Conservation (phyloP, 2,329 filamentous ascomycete genomes). For the Calonectria honghensis region DNA sequence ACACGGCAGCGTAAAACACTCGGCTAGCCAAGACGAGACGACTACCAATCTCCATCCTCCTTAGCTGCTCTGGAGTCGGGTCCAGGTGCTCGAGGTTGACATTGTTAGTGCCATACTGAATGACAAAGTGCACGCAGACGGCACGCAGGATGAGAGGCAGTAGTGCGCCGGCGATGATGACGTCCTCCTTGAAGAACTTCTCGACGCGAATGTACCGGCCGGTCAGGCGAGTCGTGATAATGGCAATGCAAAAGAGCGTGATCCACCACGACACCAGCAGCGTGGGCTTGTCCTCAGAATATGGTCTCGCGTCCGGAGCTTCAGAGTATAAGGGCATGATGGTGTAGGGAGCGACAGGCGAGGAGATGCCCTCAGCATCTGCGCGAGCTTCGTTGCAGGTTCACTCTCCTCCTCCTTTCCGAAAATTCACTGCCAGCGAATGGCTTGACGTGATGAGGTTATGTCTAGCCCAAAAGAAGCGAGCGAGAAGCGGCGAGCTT, state of each 20-base stretch:
- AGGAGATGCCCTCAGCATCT: conserved; percentile 37
- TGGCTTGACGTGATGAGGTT: neutral
- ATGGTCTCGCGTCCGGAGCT: conserved; percentile 66
- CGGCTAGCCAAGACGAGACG: conserved; percentile 85
- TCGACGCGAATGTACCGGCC: conserved; percentile 90
- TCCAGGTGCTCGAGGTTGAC: conserved; percentile 67
- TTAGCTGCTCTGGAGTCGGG: conserved; percentile 62
- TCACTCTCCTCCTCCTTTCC: neutral
- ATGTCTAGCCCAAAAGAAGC: neutral
- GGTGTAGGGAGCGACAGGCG: conserved; percentile 44
- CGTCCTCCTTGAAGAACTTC: conserved; percentile 89
- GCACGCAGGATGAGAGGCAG: conserved; percentile 87
- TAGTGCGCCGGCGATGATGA: conserved; percentile 84
- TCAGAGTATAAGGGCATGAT: conserved; percentile 74
- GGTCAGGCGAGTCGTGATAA: conserved; percentile 84
- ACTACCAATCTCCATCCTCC: conserved; percentile 81
- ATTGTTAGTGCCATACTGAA: conserved; percentile 95
- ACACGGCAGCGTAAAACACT: conserved; percentile 91
- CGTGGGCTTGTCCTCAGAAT: conserved; percentile 83
- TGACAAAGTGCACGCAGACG: conserved; percentile 86
- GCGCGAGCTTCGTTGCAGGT: conserved; percentile 28
- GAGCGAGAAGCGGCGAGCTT: neutral
- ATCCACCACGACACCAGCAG: conserved; percentile 96
- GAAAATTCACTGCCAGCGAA: neutral
- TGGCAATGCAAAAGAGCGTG: conserved; percentile 84